Conservation (phyloP, 2,329 filamentous ascomycete genomes). For the Neonectria punicea region DNA sequence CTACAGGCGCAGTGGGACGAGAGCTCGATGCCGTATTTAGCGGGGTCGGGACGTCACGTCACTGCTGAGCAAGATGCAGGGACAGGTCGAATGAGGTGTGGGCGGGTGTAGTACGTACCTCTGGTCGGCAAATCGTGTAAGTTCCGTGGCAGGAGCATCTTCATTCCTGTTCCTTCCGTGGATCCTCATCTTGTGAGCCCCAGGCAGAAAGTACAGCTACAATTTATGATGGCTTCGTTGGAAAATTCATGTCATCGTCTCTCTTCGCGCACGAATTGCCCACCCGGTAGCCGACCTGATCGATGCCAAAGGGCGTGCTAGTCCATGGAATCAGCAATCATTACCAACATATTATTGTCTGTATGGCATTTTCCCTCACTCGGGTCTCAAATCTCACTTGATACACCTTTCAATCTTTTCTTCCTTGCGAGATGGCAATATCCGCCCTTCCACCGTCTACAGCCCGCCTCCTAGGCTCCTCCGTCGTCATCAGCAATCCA, state of each 20-base stretch:
- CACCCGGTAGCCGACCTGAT: background rate
- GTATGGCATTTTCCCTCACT: background rate
- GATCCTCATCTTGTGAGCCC: background rate
- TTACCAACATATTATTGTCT: background rate
- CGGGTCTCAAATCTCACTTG: conserved; percentile 9
- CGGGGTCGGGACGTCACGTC: conserved; percentile 41
- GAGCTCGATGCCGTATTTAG: conserved; percentile 25
- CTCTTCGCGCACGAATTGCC: background rate
- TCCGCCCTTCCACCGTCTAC: conserved; percentile 59
- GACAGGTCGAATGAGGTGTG: background rate
- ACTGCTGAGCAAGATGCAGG: conserved; percentile 23
- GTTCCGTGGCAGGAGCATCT: background rate
- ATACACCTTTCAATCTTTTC: conserved; percentile 22
- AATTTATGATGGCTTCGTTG: background rate
- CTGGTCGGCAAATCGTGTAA: background rate
- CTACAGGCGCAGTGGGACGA: conserved; percentile 20
- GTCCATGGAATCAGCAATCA: background rate
- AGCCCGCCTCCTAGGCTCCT: conserved; percentile 68
- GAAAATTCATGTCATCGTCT: background rate
- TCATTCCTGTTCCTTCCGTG: background rate
- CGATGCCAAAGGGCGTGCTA: background rate
- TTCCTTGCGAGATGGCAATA: conserved; percentile 57
- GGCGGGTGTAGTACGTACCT: conserved; percentile 32
- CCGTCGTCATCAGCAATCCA: conserved; percentile 68
- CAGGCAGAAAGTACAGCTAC: background rate